These are phyloP conservation scores for Aphanomyces euteiches DNA, from an alignment of 352 stramenopile species.

Conservation along the genomic window DNA sequence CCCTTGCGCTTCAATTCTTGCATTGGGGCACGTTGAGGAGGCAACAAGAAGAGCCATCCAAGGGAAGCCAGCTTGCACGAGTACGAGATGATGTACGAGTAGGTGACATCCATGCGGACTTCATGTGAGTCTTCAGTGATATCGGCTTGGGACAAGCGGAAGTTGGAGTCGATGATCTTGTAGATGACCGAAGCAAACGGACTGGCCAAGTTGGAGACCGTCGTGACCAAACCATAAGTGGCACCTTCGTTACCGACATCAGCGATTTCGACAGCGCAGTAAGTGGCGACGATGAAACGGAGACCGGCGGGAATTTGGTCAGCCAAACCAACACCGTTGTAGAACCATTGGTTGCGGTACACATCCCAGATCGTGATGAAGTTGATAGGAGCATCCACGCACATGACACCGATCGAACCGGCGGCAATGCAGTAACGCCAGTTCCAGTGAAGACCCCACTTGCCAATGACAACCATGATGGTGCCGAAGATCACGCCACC, in stretches of 20 bases:
- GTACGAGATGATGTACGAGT: constrained; percentile 37
- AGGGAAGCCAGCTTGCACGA: constrained; percentile 29
- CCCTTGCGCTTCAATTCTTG: constrained; percentile 39
- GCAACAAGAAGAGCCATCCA: constrained; percentile 8
- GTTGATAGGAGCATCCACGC: too few species aligned
- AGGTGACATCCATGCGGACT: constrained; percentile 45
- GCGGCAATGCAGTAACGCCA: too few species aligned
- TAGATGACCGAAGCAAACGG: too few species aligned
- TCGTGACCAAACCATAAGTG: constrained; percentile 56
- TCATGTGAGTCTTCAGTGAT: constrained; percentile 31
- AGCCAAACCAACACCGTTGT: too few species aligned
- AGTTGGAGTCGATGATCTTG: not conserved
- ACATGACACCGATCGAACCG: too few species aligned
- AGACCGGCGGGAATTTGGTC: too few species aligned
- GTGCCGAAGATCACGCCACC: constrained; percentile 30
- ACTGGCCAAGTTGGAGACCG: constrained; percentile 31
- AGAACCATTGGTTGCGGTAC: too few species aligned
- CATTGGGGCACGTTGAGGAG: constrained; percentile 40
- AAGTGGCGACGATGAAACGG: constrained; percentile 25
- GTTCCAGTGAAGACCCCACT: too few species aligned
- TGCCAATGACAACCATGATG: constrained; percentile 33
- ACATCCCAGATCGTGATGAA: too few species aligned
- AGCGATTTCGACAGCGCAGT: constrained; percentile 53
- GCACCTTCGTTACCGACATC: constrained; percentile 51
- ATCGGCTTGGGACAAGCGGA: not conserved